Base-by-base conservation (phyloP, 495 filamentous ascomycete species). In the Xylaria venustula region DNA sequence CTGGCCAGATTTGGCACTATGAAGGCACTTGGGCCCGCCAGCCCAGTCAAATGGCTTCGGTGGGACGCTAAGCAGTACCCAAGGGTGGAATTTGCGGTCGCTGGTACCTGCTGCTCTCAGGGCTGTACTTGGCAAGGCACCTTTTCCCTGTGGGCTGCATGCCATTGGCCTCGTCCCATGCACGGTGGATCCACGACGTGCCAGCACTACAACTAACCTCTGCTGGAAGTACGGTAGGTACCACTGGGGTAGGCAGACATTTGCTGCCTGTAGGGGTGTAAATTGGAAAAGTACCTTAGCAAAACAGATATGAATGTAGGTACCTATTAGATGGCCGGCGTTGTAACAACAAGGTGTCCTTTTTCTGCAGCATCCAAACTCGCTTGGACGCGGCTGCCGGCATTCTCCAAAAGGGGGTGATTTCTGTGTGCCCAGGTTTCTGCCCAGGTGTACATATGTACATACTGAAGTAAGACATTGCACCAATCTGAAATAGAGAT, bases 41-140 rank as follows among this genome's bases (percentile, higher is more conserved):
- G 40, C 54, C 54, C 41, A 47, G 28, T 26, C 11, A 19, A 26
- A 12, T 57, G 54, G 53, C 54, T 47, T 47, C 14, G 41, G 54
- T 57, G 30, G 5, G 30, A 11, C 5, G 30, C 5, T 34, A 34
- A 11, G 30, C 30, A 47, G 44, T 47, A 47, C 19, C 4, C 37
- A n/a, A n/a, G n/a, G n/a, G n/a, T n/a, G n/a, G n/a, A n/a, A n/a
- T n/a, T n/a, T 40, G 37, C 14, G 3, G 37, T 12, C 3, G 37
- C 37, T 40, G 37, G 37, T 40, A 40, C 37, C 37, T 34, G 30
- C 30, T 34, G 30, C 30, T 34, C n/a, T n/a, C n/a, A n/a, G n/a
- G n/a, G n/a, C n/a, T n/a, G n/a, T n/a, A 34, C 30, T 34, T 40
- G 15, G 15, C 37, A 8, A 40, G 7, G 7, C 14, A 12, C 14